Evolutionary conservation across 1,284 basidiomycete species (phyloP).

Genomic region (Apiotrichum akiyoshidainum): DNA sequence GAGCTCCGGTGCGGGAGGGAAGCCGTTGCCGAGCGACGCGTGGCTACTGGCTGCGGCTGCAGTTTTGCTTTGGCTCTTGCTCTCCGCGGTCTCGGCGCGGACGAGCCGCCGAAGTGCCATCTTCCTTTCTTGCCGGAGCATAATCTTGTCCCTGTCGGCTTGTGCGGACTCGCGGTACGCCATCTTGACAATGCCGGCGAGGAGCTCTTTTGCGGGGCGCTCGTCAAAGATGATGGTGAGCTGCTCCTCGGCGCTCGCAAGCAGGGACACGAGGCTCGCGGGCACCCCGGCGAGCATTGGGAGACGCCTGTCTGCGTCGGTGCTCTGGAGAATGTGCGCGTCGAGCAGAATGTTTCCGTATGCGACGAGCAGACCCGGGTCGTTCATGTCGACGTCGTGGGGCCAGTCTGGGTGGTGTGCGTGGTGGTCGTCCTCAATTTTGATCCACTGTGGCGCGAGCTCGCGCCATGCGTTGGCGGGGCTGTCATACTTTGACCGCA

Average conservation of each 20-base stretch:
- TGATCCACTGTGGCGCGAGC: background rate
- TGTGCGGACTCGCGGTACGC: background rate
- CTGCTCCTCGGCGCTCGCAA: background rate
- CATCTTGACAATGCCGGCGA: background rate
- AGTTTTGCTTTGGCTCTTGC: no score
- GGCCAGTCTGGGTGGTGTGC: background rate
- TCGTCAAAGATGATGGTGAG: background rate
- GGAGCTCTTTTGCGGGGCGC: background rate
- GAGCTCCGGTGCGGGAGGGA: no score
- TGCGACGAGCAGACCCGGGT: background rate
- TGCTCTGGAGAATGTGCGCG: background rate
- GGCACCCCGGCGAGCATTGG: background rate
- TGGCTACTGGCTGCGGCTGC: no score
- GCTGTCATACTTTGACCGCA: background rate
- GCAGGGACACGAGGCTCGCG: background rate
- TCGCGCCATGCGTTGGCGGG: background rate
- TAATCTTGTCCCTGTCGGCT: background rate
- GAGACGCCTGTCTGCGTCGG: background rate
- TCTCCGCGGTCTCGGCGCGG: no score
- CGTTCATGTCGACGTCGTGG: background rate
- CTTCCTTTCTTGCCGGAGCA: background rate
- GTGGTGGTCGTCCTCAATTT: no score
- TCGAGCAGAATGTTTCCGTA: slow-evolving; percentile 1
- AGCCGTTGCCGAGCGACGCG: no score
- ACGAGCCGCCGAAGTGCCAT: background rate